Evolutionary conservation across 176 grass and related monocot species (phyloP).

Genomic region (Pontederia crassipes): DNA sequence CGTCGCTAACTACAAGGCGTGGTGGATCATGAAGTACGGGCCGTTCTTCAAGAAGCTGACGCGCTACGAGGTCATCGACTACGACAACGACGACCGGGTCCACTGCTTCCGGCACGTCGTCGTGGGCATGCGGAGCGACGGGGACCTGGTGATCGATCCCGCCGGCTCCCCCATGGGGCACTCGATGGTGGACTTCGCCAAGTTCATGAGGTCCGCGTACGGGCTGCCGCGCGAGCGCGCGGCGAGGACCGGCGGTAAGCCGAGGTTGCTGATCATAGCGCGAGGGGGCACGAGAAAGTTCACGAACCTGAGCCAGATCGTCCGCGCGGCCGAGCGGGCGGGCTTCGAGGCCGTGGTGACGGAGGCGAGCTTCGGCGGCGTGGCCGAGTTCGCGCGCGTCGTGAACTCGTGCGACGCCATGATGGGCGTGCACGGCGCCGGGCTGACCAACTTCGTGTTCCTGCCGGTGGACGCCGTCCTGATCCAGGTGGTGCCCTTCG

Average conservation of each 20-base stretch:
- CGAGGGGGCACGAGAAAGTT: not conserved
- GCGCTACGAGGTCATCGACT: slow-evolving; percentile 6
- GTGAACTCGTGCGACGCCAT: slow-evolving; percentile 70
- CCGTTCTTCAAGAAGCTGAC: slow-evolving; percentile 2
- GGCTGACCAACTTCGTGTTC: slow-evolving; percentile 59
- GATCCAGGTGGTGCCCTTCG: not conserved
- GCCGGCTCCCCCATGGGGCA: not conserved
- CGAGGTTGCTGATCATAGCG: slow-evolving; percentile 2
- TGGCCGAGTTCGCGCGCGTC: slow-evolving; percentile 30
- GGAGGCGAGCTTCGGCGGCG: not conserved
- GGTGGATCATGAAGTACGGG: slow-evolving; percentile 3
- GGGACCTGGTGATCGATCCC: not conserved
- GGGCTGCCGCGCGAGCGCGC: not conserved
- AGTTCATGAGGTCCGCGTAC: slow-evolving; percentile 1
- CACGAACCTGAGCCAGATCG: not conserved
- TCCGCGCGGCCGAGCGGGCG: not conserved
- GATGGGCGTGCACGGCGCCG: slow-evolving; percentile 67
- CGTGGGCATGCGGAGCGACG: slow-evolving; percentile 4
- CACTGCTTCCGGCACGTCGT: not conserved
- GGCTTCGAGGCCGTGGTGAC: slow-evolving; percentile 8
- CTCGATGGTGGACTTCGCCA: not conserved
- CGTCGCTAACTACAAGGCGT: not conserved
- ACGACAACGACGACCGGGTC: not conserved
- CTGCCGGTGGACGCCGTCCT: slow-evolving; percentile 22
- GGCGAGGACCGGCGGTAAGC: not conserved